A percentile compares a stretch with the other conserved stretches of the same genome.
phyloP scores from a whole-genome alignment of 148 eudicot genomes.

The Rhododendron simsii region DNA sequence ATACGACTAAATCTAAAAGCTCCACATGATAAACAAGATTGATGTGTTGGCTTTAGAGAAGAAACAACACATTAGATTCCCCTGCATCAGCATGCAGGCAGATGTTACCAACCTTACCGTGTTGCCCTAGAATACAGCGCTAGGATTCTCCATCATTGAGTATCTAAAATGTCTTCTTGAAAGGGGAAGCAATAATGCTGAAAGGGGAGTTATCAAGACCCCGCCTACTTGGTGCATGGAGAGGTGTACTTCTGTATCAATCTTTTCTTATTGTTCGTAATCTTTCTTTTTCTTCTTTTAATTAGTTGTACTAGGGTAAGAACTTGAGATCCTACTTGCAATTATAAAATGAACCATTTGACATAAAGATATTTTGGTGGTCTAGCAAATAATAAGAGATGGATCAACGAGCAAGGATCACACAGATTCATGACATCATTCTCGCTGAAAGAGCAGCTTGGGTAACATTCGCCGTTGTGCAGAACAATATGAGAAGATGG shows the following conservation, averaged over 20 bases:
- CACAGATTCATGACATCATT: not conserved
- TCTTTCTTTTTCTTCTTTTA: not conserved
- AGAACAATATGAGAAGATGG: not conserved
- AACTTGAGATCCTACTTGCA: not conserved
- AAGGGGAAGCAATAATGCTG: not conserved
- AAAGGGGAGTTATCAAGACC: not conserved
- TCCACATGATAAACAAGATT: not conserved
- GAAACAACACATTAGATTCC: not conserved
- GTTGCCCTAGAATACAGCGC: not conserved
- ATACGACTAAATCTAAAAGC: not conserved
- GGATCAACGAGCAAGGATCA: not conserved
- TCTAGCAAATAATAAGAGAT: not conserved
- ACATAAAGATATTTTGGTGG: not conserved
- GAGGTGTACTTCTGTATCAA: not conserved
- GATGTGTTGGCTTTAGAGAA: not conserved
- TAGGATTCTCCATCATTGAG: not conserved
- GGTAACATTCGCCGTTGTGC: not conserved
- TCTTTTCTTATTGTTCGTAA: not conserved
- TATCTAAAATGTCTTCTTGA: not conserved
- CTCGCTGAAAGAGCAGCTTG: not conserved
- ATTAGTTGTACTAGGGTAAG: not conserved
- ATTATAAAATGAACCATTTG: not conserved
- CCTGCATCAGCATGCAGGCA: not conserved
- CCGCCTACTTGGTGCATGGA: not conserved
- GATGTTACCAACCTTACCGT: not conserved